Percentiles rank a stretch among this genome's conserved stretches.
Conservation (phyloP, 306 rosid species). For the Ammopiptanthus mongolicus region DNA sequence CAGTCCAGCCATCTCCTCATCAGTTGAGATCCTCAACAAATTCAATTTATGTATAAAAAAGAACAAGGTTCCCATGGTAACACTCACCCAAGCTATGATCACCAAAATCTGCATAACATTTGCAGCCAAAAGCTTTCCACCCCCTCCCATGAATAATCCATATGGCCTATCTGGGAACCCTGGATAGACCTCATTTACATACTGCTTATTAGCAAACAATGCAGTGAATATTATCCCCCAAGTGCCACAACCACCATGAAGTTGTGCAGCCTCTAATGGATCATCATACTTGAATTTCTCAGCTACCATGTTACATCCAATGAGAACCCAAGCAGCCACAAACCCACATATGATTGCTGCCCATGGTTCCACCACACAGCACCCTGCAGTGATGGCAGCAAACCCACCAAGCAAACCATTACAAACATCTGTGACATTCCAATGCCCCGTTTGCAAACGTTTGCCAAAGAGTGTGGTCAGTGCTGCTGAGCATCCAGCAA, state of each 20-base stretch:
- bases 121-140: constrained; percentile 40
- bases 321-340: constrained; percentile 46
- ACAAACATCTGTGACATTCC: constrained; percentile 54
- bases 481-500: constrained; percentile 49
- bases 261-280: constrained; percentile 52
- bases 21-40: constrained; percentile 36
- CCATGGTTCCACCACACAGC: constrained; percentile 56
- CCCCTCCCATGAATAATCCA: constrained; percentile 52
- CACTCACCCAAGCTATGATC: constrained; percentile 37
- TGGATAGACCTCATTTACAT: constrained; percentile 40
- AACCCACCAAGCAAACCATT: constrained; percentile 57
- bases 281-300: constrained; percentile 46
- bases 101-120: constrained; percentile 41
- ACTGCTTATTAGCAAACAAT: constrained; percentile 33
- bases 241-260: constrained; percentile 53
- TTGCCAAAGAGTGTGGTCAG: constrained; percentile 43
- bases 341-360: constrained; percentile 56
- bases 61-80: constrained; percentile 50
- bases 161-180: constrained; percentile 35
- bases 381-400: constrained; percentile 51
- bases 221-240: constrained; percentile 54
- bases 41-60: constrained; percentile 31
- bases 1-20: constrained; percentile 52
- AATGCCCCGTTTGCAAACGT: constrained; percentile 34
- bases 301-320: constrained; percentile 42